Evolutionary conservation across 371 early-diverging fungal genomes (phyloP).

Genomic region (Mucor piriformis): DNA sequence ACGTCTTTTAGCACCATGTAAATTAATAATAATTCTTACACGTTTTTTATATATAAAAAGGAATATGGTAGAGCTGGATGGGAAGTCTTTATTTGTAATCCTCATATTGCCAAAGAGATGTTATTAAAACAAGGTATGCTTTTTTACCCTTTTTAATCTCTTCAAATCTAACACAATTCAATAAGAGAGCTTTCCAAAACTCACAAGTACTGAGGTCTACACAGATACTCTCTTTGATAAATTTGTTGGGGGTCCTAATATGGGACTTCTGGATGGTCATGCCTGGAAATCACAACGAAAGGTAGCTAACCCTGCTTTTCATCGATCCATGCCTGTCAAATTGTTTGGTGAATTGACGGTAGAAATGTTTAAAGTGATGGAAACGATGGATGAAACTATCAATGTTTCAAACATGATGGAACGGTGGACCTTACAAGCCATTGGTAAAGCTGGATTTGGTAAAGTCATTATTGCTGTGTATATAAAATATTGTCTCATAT

Average conservation of each 20-base stretch:
- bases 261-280: constrained; percentile 9
- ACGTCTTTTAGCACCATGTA: neutral
- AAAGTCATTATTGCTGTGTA: neutral
- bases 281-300: constrained; percentile 24
- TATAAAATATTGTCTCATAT: neutral
- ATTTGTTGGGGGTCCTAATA: constrained; percentile 12
- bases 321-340: constrained; percentile 38
- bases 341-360: constrained; percentile 33
- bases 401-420: constrained; percentile 31
- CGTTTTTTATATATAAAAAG: neutral
- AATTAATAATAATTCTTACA: neutral
- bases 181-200: constrained; percentile 6
- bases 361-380: constrained; percentile 30
- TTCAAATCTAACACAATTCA: neutral
- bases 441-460: constrained; percentile 47
- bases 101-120: constrained; percentile 6
- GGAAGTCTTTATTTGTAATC: constrained; percentile 8
- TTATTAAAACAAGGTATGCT: constrained; percentile 5
- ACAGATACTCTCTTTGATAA: neutral
- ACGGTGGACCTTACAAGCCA: constrained; percentile 38
- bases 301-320: constrained; percentile 46
- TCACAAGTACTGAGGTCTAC: neutral
- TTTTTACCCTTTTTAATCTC: neutral
- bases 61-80: constrained; percentile 3
- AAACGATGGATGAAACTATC: constrained; percentile 9